Base-by-base conservation (phyloP, 768 basidiomycete species). In the Candolleomyces eurysporus region DNA sequence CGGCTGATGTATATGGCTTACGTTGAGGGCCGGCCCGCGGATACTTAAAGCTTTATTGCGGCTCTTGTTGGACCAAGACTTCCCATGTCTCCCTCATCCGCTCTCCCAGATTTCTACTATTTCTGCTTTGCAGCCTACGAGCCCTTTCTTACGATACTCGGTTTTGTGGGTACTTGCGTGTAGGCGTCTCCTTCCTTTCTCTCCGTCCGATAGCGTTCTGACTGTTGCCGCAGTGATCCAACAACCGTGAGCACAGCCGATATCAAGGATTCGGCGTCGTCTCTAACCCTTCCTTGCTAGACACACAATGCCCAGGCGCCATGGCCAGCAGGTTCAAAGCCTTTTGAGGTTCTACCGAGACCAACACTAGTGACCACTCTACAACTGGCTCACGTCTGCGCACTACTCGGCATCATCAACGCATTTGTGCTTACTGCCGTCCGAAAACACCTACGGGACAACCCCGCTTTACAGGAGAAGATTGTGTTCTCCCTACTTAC, bases 341-440 rank as follows among this genome's bases (percentile, higher is more conserved):
- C 88, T 40, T 82, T 84, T 16, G 67, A 73, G 39, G 75, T 68
- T 36, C 77, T 90, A 17, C 84, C 87, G 1, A 79, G 68, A 39
- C 90, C 90, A 0, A 86, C 90, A 13, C 71, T 84, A 22, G 87
- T 92, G 53, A 90, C 89, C 1, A 75, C 90, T 62, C 73, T 89
- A 50, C 91, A 92, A 68, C 86, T 92, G 57, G 89, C 87, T 1
- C 88, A 92, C 65, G 89, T 89, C 55, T 90, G 89, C 65, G 88
- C 84, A 45, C 84, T 92, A 30, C 72, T 92, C 64, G 91, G 91
- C 13, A 67, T 89, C 60, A 69, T 92, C 61, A 92, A 91, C 68
- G 66, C 85, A 60, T 91, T 86, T 71, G 72, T 91, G 50, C 80
- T 92, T 58, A 78, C 81, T 19, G 79, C 88, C 10, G 79, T 81